A percentile compares a stretch with the other conserved stretches of the same genome.
Conservation (phyloP, 805 yeast species). For the Tetrapisispora iriomotensis region DNA sequence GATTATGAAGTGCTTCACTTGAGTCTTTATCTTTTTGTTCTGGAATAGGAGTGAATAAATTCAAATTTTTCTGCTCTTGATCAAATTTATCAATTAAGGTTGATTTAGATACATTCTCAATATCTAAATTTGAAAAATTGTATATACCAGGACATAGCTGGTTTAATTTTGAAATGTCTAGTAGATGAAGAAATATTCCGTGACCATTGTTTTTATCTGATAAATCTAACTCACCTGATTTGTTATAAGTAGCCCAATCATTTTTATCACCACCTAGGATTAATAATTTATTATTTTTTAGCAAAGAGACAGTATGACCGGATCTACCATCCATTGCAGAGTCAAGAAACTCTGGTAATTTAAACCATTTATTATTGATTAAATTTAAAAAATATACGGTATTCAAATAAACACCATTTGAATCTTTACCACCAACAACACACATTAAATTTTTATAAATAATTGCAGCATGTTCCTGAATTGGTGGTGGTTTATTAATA, state of each 20-base stretch:
- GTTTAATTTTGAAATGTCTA: conserved; percentile 39
- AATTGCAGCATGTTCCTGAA: conserved; percentile 89
- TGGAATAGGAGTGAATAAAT: background rate
- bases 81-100: background rate
- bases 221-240: conserved; percentile 40
- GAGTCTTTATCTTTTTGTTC: background rate
- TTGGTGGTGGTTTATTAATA: conserved; percentile 53
- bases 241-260: conserved; percentile 47
- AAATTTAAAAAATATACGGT: conserved; percentile 67
- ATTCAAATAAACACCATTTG: conserved; percentile 56
- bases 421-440: conserved; percentile 82
- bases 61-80: background rate
- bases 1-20: background rate
- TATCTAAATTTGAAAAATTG: conserved; percentile 1
- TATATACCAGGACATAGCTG: conserved; percentile 31
- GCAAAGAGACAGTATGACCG: conserved; percentile 79
- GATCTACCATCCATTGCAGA: conserved; percentile 71
- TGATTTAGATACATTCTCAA: conserved; percentile 1
- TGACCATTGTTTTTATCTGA: conserved; percentile 42
- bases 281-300: conserved; percentile 56
- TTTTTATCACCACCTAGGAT: conserved; percentile 91
- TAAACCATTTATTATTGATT: conserved; percentile 62
- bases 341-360: conserved; percentile 35
- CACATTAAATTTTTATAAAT: conserved; percentile 69
- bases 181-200: conserved; percentile 53